Conservation (phyloP, 1,284 basidiomycete species). For the Trichosporon coremiiforme region DNA sequence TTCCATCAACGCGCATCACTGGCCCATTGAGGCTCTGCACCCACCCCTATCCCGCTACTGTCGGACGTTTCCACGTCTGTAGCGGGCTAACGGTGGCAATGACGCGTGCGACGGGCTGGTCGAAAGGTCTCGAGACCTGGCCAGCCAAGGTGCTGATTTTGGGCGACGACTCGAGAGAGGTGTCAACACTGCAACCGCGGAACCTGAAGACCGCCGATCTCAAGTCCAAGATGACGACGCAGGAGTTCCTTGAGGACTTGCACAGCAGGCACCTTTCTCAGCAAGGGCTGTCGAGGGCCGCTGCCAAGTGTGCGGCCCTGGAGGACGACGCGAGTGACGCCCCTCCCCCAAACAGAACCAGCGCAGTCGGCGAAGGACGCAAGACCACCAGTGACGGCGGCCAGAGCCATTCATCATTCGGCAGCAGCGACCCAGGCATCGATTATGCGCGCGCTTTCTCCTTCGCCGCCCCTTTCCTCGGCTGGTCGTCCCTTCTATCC, state of each 20-base stretch:
- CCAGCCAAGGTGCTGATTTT: not conserved
- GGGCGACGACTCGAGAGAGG: not conserved
- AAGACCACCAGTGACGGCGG: not conserved
- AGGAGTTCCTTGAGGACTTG: not conserved
- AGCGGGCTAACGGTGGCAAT: not conserved
- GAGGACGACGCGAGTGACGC: not conserved
- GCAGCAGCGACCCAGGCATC: not conserved
- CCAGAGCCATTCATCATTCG: not conserved
- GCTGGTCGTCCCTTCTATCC: not conserved
- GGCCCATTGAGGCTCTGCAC: not conserved
- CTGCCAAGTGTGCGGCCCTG: not conserved
- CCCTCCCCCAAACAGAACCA: not conserved
- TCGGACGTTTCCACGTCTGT: not conserved
- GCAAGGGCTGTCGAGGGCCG: not conserved
- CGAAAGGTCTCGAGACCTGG: not conserved
- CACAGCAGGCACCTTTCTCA: no score
- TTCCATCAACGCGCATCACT: not conserved
- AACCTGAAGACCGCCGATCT: not conserved
- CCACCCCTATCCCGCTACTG: not conserved
- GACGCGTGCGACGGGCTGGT: not conserved
- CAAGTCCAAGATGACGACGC: not conserved
- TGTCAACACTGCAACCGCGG: not conserved
- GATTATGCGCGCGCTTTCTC: not conserved
- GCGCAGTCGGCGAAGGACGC: not conserved
- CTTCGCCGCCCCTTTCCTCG: not conserved